Base-by-base conservation (phyloP, 768 basidiomycete genomes). In the Auricularia heimuer region DNA sequence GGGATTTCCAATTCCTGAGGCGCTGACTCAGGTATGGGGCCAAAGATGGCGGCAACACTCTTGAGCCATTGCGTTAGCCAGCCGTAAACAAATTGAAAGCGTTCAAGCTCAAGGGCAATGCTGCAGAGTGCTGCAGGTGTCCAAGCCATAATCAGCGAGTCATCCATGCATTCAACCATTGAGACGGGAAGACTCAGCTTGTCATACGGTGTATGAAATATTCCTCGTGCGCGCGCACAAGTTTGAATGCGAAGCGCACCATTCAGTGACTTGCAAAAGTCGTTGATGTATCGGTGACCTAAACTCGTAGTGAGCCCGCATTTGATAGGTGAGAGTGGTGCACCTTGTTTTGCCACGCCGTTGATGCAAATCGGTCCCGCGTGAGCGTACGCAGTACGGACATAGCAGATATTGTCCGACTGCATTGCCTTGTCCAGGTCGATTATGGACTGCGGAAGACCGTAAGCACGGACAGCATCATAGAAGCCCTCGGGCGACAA, bases 311-410 rank as follows among this genome's bases (percentile, higher is more conserved):
- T 74, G n/a, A 72, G 68, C 10, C 69, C 69, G 12, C 66, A 75
- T 58, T 72, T 76, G n/a, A 72, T 62, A 1, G 72, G 71, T 3
- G 73, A 74, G 0, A 69, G 63, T 0, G 74, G 67, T 10, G 72
- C 70, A 10, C 75, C 74, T 63, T 75, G 75, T 56, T 74, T 72
- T 1, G 69, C 73, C 11, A 75, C 70, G 3, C 70, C 75, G 37
- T 45, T 62, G 12, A 74, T 65, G 0, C 64, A 65, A 44, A 76
- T 64, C 0, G 69, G 51, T 2, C 61, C 64, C 2, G 75, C 72
- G 4, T 68, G 54, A 0, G 75, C 74, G 67, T 73, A 73, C 0
- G 70, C 72, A 2, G 75, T 76, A 18, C 47, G 47, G 7, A 51
- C 21, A 18, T 6, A 4, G 18, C 47, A 51, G 47, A 4, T 8